Evolutionary conservation across 257 asterid genomes (phyloP), one percentile per base, ranked within the genome.

Genomic region (Plantago major): DNA sequence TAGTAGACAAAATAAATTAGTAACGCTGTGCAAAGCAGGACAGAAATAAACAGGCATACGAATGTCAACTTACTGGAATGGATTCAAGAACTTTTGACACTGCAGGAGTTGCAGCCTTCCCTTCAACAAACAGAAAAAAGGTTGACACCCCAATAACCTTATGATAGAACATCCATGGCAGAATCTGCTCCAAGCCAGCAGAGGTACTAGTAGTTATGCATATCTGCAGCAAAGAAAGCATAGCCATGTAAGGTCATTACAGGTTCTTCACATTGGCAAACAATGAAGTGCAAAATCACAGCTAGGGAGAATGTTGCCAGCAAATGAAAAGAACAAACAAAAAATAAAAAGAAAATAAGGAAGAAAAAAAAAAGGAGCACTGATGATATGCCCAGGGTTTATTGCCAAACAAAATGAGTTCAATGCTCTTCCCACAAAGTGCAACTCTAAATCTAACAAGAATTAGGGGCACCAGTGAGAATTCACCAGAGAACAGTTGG

Each of bases 161-260:
- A 65, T 90, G 97, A 76, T 79, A 90, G 68, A 78, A 90, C 81
- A 90, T 79, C 96, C 95, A 87, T 0, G 95, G 97, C 16, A 90
- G 74, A 47, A 77, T 84, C 84, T 87, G 95, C 75, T 90, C 93
- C 76, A 90, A 77, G 69, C 93, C 78, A 47, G 86, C 93, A 54
- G 97, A 83, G 44, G 97, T 83, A 71, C 87, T 90, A 42, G 95
- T 80, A 40, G 88, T 83, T 55, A 90, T 76, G 59, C 92, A 82
- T 62, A 86, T 78, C 97, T 89, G 82, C 64, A 62, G 15, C 54
- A 42, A 55, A 38, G 4, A 67, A 38, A 52, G 42, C 62, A 71
- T 10, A 28, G 40, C 64, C 7, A 40, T 11, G 28, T 6, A 19
- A 69, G 64, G 43, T 46, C 62, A 62, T 30, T 33, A 52, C n/a